Percentiles rank a stretch among this genome's conserved stretches.
phyloP scores from a whole-genome alignment of 1,284 basidiomycete species.

The Rhodotorula sp. region DNA sequence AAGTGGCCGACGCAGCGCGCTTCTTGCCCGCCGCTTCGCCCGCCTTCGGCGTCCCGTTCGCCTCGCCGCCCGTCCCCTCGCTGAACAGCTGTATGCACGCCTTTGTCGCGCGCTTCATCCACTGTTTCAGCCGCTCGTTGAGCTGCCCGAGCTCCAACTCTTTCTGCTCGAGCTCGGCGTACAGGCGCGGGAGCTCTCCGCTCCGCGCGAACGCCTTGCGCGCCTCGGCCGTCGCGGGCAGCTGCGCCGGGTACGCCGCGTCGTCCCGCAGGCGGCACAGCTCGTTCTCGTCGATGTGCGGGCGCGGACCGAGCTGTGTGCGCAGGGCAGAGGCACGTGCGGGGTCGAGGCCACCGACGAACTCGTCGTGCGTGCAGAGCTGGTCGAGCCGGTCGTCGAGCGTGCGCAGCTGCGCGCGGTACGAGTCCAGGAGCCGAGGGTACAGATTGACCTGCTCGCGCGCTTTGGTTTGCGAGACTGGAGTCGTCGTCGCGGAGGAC shows the following conservation, averaged over 20 bases:
- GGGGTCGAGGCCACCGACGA: neutral
- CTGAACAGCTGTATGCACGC: neutral
- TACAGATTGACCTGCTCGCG: slow-evolving; percentile 1
- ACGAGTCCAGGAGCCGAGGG: neutral
- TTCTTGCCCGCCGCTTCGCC: neutral
- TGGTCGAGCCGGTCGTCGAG: slow-evolving; percentile 16
- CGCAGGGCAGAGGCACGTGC: too few relatives aligned
- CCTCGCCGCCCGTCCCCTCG: neutral
- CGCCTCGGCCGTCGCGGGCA: neutral
- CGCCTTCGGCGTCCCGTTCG: neutral
- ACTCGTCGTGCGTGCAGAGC: neutral
- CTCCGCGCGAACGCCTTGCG: neutral
- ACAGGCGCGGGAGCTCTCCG: neutral
- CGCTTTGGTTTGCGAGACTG: neutral
- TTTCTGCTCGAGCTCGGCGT: neutral
- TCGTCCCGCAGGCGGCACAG: too few relatives aligned
- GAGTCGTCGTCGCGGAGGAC: neutral
- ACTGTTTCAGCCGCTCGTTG: neutral
- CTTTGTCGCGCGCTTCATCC: neutral
- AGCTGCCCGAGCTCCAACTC: neutral
- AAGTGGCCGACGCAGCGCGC: neutral
- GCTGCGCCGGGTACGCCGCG: too few relatives aligned
- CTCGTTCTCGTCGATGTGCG: too few relatives aligned
- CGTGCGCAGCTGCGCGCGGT: neutral
- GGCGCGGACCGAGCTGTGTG: too few relatives aligned